Conservation (phyloP, 2,329 filamentous ascomycete genomes). For the Zymoseptoria passerinii region DNA sequence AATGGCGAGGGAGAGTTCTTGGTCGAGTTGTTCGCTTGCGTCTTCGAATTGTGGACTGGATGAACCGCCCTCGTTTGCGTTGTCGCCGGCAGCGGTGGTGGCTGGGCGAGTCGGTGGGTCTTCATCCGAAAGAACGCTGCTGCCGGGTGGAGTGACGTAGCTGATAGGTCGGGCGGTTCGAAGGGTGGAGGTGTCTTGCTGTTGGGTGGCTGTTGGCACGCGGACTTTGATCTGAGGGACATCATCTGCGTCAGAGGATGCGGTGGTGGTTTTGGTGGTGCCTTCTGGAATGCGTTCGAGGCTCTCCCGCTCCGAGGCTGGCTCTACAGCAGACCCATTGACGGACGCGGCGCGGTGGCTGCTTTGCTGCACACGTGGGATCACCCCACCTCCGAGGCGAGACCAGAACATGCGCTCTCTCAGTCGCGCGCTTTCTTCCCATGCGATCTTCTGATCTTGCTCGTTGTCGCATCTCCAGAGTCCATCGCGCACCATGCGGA, state of each 20-base stretch:
- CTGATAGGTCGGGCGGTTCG: not conserved
- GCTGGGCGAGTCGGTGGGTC: not conserved
- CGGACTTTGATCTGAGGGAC: not conserved
- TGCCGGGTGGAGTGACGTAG: slow-evolving; percentile 6
- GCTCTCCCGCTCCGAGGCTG: slow-evolving; percentile 7
- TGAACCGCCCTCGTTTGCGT: slow-evolving; percentile 4
- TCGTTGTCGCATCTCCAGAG: slow-evolving; percentile 78
- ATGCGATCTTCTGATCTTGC: slow-evolving; percentile 76
- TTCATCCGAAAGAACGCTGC: not conserved
- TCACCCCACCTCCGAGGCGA: slow-evolving; percentile 79
- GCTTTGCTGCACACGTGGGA: slow-evolving; percentile 49
- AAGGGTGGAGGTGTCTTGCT: slow-evolving; percentile 2
- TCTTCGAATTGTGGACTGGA: slow-evolving; percentile 15
- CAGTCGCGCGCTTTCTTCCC: slow-evolving; percentile 87
- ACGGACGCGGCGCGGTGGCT: slow-evolving; percentile 8
- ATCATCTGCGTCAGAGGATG: slow-evolving; percentile 5
- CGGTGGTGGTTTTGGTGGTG: not conserved
- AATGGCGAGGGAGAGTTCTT: not conserved
- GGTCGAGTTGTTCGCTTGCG: slow-evolving; percentile 12
- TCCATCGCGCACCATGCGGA: slow-evolving; percentile 85
- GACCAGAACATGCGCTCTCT: slow-evolving; percentile 98
- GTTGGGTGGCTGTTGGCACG: not conserved
- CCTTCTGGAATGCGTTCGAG: slow-evolving; percentile 18
- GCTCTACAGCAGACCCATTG: slow-evolving; percentile 6
- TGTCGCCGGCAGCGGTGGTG: not conserved